Evolutionary conservation across 2,329 filamentous ascomycete genomes (phyloP).

Genomic region (Truncatella angustata): DNA sequence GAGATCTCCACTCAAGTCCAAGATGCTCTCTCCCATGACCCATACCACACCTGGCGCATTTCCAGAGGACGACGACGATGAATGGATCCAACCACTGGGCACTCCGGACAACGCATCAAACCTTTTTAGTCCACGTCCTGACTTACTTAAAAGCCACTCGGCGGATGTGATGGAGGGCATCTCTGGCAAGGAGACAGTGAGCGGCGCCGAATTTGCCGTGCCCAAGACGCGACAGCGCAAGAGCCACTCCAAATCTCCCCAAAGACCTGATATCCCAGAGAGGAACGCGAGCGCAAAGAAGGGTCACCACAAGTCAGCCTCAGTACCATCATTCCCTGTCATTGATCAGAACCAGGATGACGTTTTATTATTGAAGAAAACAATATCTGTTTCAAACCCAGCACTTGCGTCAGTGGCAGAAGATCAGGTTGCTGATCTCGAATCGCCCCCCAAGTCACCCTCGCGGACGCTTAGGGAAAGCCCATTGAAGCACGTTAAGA

Average conservation of each 20-base stretch:
- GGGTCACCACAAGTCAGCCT: slow-evolving; percentile 61
- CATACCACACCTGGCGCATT: slow-evolving; percentile 57
- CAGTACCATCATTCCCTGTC: slow-evolving; percentile 54
- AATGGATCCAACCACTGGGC: slow-evolving; percentile 60
- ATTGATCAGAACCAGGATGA: slow-evolving; percentile 24
- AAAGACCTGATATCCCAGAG: slow-evolving; percentile 28
- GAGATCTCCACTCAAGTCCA: slow-evolving; percentile 32
- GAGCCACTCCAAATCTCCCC: slow-evolving; percentile 33
- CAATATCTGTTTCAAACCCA: slow-evolving; percentile 58
- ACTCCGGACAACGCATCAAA: slow-evolving; percentile 31
- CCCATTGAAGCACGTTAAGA: slow-evolving; percentile 87
- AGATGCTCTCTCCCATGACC: slow-evolving; percentile 36
- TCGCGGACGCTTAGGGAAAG: slow-evolving; percentile 64
- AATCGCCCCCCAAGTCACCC: slow-evolving; percentile 56
- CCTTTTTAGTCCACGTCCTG: slow-evolving; percentile 46
- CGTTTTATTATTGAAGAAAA: slow-evolving; percentile 51
- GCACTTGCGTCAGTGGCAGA: slow-evolving; percentile 48
- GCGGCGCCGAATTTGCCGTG: slow-evolving; percentile 45
- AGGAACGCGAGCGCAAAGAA: slow-evolving; percentile 31
- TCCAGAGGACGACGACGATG: slow-evolving; percentile 57
- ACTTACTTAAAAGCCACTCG: slow-evolving; percentile 58
- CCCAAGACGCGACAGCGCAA: slow-evolving; percentile 38
- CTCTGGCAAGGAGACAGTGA: slow-evolving; percentile 45
- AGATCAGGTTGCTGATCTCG: slow-evolving; percentile 18
- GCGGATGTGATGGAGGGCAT: slow-evolving; percentile 60